Base-by-base conservation (phyloP, 495 filamentous ascomycete genomes). In the Oidiodendron maius region DNA sequence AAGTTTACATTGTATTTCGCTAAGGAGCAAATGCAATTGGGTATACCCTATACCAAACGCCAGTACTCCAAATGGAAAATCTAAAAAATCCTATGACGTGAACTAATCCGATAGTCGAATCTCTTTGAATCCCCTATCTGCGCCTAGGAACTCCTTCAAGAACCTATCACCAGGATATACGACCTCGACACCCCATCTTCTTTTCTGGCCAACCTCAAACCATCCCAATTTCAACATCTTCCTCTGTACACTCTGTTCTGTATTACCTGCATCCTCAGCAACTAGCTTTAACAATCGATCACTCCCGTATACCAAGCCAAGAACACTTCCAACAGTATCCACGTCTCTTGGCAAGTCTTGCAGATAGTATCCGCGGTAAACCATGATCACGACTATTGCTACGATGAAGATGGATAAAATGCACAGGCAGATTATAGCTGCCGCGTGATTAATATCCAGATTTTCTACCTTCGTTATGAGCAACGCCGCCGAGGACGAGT, bases 341-440 rank as follows among this genome's bases (percentile, higher is more conserved):
- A 60, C 46, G 10, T 49, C 30, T 32, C 50, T 24, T 3, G 51
- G 43, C 11, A 60, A 46, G 12, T 46, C 22, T 13, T 36, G 20
- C 18, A 53, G 46, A 17, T 53, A 52, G 1, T 39, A n/a, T 38
- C 39, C 40, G 3, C 44, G 40, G 1, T 38, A 34, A 24, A 51
- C 18, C 54, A 40, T 1, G 48, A 67, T 48, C 4, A 67, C 38
- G 15, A 60, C 45, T 0, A 52, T 61, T 0, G 57, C 58, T 3
- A 65, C 24, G 23, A 64, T 53, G 12, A 70, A 48, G 51, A 66
- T 64, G 1, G n/a, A 50, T 22, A 68, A 53, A 35, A 70, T 68
- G 12, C 44, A 26, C 39, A 70, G 54, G 40, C 63, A 67, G 20
- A 70, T 53, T 53, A 63, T 62, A 18, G 66, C 64, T 1, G 65